Base-by-base conservation (phyloP, 371 early-diverging fungal genomes). In the Catenaria anguillulae region DNA sequence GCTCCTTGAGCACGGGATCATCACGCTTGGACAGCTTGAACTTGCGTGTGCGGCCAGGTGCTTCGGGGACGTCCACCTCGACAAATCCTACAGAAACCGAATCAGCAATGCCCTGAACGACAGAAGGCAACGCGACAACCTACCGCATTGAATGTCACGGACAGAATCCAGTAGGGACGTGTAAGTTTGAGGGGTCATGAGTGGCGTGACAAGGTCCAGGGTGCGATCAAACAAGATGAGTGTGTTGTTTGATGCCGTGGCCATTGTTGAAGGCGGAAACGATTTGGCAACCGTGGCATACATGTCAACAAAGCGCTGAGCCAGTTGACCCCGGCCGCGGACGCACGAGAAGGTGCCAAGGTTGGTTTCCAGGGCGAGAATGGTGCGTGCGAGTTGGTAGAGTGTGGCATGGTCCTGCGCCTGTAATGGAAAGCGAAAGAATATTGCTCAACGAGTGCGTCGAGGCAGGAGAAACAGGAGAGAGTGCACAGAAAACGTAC, bases 131-230 rank as follows among this genome's bases (percentile, higher is more conserved):
- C n/a, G n/a, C n/a, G n/a, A n/a, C n/a, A n/a, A n/a, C n/a, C n/a
- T n/a, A n/a, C n/a, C n/a, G 4, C 35, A 31, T 8, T 31, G 35
- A 26, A 50, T 29, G 52, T 50, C 52, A 73, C 77, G 10, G 31
- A 50, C 13, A 15, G 26, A 12, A 68, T 93, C 92, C 62, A 97
- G 80, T 31, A 94, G 74, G 2, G 93, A 93, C 71, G 92, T 89
- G 71, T 95, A 97, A 0, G 97, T 94, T 60, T 94, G 71, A 68
- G 91, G 90, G 0, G 92, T 94, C 67, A 91, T 85, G 50, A 97
- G 71, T 4, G 93, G 94, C 2, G 93, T 93, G 24, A 90, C 75
- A 48, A 93, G 68, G 70, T 97, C 97, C 5, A 87, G 87, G 36
- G 81, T 81, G 4, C 95, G 81, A 64, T 97, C 97, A 36, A 97